Evolutionary conservation across 768 basidiomycete genomes (phyloP).

Genomic region (Termitomyces sp.): DNA sequence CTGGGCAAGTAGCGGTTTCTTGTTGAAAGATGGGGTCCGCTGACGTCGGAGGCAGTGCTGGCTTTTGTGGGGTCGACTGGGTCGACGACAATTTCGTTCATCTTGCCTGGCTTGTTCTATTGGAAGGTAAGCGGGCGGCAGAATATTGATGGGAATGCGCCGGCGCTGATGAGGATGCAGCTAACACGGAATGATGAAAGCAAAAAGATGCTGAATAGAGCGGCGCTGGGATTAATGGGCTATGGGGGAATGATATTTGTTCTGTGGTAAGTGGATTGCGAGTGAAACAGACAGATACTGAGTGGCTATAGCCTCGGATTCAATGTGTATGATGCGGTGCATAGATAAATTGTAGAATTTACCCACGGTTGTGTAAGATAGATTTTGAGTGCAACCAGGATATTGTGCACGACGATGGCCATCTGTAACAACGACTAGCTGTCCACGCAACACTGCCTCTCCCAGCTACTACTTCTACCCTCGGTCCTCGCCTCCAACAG

Average conservation of each 20-base stretch:
- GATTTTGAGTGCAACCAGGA: not conserved
- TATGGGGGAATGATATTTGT: slow-evolving; percentile 82
- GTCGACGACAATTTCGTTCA: slow-evolving; percentile 95
- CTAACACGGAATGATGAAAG: slow-evolving; percentile 67
- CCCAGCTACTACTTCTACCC: too few relatives aligned
- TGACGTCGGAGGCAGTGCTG: slow-evolving; percentile 52
- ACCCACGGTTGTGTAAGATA: slow-evolving; percentile 32
- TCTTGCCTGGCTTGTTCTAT: slow-evolving; percentile 89
- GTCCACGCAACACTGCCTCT: not conserved
- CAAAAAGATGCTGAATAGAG: slow-evolving; percentile 49
- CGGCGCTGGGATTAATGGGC: slow-evolving; percentile 58
- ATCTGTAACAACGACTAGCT: not conserved
- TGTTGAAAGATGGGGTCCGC: not conserved
- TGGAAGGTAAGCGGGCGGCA: slow-evolving; percentile 64
- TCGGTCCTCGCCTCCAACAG: too few relatives aligned
- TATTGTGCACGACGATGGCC: not conserved
- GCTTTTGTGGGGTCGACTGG: slow-evolving; percentile 97
- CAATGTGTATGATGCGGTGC: slow-evolving; percentile 67
- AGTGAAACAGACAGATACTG: slow-evolving; percentile 6
- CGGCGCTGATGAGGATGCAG: slow-evolving; percentile 29
- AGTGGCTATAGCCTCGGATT: slow-evolving; percentile 57
- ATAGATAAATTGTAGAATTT: slow-evolving; percentile 22
- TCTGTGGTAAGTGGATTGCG: slow-evolving; percentile 69
- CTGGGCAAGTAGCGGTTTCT: slow-evolving; percentile 50
- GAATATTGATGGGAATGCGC: not conserved